Percentiles rank a stretch among this genome's conserved stretches.
These are phyloP conservation scores for Dactylonectria macrodidyma DNA, from an alignment of 2,329 filamentous ascomycete species.

Conservation along the genomic window DNA sequence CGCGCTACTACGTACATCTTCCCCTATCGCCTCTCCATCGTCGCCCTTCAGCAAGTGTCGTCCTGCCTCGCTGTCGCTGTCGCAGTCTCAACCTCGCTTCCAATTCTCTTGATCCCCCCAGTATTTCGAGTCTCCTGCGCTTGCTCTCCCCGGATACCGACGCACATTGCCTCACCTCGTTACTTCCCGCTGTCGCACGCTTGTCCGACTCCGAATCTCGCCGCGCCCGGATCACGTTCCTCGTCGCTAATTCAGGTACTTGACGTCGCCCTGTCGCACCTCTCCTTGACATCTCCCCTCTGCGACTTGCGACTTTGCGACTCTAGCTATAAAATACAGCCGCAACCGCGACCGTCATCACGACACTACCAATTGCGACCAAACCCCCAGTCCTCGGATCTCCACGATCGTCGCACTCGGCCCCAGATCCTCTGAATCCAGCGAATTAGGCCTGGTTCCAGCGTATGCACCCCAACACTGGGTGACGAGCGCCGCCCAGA, in stretches of 20 bases:
- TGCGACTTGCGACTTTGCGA: conserved; percentile 20
- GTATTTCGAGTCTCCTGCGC: conserved; percentile 13
- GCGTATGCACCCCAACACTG: conserved; percentile 47
- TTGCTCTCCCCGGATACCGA: neutral
- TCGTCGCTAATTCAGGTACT: conserved; percentile 23
- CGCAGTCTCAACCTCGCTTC: conserved; percentile 10
- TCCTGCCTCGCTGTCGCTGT: conserved; percentile 14
- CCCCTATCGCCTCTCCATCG: conserved; percentile 25
- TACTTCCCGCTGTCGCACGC: conserved; percentile 14
- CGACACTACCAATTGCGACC: conserved; percentile 37
- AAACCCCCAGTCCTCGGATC: conserved; percentile 32
- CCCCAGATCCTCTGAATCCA: conserved; percentile 33
- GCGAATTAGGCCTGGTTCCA: conserved; percentile 42
- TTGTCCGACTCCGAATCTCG: conserved; percentile 15
- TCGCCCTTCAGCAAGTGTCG: conserved; percentile 15
- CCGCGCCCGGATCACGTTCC: conserved; percentile 22
- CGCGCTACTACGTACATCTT: conserved; percentile 17
- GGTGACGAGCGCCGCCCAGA: conserved; percentile 51
- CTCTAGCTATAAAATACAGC: conserved; percentile 1
- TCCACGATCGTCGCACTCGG: conserved; percentile 44
- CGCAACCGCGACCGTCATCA: conserved; percentile 31
- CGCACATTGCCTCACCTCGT: conserved; percentile 5
- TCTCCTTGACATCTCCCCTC: conserved; percentile 11
- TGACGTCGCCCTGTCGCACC: conserved; percentile 24
- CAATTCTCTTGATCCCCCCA: conserved; percentile 16